A percentile compares a stretch with the other conserved stretches of the same genome.
Evolutionary conservation across 2,329 filamentous ascomycete genomes (phyloP).

Genomic region (Microdochium paspali): DNA sequence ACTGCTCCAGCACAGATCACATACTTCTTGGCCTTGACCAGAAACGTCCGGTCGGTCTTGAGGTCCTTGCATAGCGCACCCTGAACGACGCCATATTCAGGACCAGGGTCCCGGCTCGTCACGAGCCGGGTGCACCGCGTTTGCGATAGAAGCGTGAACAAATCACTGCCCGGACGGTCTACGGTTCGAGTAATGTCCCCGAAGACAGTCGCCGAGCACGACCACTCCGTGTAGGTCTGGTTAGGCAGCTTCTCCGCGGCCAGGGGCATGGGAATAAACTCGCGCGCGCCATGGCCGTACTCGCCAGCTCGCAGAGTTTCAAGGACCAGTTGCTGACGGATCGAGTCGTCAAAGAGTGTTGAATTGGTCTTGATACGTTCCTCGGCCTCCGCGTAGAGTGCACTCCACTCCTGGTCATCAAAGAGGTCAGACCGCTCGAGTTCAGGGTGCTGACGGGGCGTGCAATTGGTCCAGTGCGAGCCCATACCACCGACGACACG

Average conservation of each 20-base stretch:
- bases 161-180: background rate
- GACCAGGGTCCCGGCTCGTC: slow-evolving; percentile 1
- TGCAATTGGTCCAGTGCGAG: slow-evolving; percentile 15
- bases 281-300: background rate
- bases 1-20: slow-evolving; percentile 15
- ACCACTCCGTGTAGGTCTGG: slow-evolving; percentile 8
- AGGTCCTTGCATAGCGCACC: slow-evolving; percentile 6
- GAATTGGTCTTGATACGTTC: background rate
- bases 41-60: slow-evolving; percentile 3
- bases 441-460: slow-evolving; percentile 1
- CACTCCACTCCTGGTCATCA: slow-evolving; percentile 6
- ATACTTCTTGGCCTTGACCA: slow-evolving; percentile 12
- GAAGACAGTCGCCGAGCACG: slow-evolving; percentile 10
- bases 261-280: slow-evolving; percentile 9
- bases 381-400: background rate
- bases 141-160: slow-evolving; percentile 5
- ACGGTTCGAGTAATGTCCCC: slow-evolving; percentile 2
- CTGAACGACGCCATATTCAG: slow-evolving; percentile 1
- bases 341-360: background rate
- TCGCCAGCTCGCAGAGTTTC: background rate
- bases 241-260: slow-evolving; percentile 8
- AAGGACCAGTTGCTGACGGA: background rate
- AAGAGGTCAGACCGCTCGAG: slow-evolving; percentile 9
- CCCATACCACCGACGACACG: slow-evolving; percentile 14
- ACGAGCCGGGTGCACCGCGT: slow-evolving; percentile 5